Base-by-base conservation (phyloP, 2,329 filamentous ascomycete species). In the Chaetomiaceae sp. region DNA sequence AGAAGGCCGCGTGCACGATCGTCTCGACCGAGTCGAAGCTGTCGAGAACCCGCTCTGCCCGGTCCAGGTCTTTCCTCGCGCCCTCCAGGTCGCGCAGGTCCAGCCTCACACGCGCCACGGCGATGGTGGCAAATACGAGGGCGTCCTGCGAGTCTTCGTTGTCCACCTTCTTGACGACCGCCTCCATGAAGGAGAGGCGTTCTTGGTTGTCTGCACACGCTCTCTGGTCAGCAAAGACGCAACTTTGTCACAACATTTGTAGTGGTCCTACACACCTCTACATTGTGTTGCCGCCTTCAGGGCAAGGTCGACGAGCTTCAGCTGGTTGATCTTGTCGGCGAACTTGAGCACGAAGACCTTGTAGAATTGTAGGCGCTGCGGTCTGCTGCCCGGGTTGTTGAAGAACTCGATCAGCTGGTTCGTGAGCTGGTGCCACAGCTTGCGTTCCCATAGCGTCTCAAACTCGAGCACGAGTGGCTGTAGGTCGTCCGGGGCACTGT, bases 391-490 rank as follows among this genome's bases (percentile, higher is more conserved):
- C 40, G 87, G 80, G 64, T 89, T 75, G 66, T 85, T 85, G 76
- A 96, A 99, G 80, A 92, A 96, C 62, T 88, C 81, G 63, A 96
- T 78, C 52, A 99, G 81, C 48, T 86, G 79, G 67, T 96, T 87
- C 32, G 94, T 99, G 62, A 99, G 86, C 75, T 99, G 91, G 76
- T 99, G 94, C 94, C 94, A 99, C 74, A 99, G 81, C 76, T 96
- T 96, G 66, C 92, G 86, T 78, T 99, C 94, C 94, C 94, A 99
- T 68, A 85, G 89, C 69, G 95, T 90, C 77, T 99, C 94, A 62
- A 99, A 96, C 65, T 86, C 84, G 64, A 99, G 81, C 71, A 96
- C 89, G 66, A 89, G 83, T 65, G 86, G 81, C 74, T 96, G 91
- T 48, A 95, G 82, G 70, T 95, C 88, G 63, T 90, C 88, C 48